Conservation (phyloP, 805 yeast genomes). For the Candida methanosorbosa region DNA sequence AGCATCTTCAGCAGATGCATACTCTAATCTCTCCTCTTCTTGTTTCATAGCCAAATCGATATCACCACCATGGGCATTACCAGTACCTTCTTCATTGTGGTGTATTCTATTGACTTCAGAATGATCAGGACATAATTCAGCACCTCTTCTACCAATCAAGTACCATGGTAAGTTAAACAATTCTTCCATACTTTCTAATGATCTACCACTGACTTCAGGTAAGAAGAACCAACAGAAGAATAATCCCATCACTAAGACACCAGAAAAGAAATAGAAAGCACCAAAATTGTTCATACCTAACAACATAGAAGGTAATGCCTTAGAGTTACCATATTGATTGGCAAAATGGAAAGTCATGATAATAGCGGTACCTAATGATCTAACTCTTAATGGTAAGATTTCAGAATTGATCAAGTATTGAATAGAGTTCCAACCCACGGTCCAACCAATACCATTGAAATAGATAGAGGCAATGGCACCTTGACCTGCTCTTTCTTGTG, state of each 20-base stretch:
- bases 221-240: constrained; percentile 40
- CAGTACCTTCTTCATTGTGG: constrained; percentile 4
- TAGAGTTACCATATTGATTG: constrained; percentile 49
- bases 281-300: constrained; percentile 37
- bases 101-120: constrained; percentile 11
- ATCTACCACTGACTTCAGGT: constrained; percentile 42
- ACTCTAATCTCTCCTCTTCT: constrained; percentile 6
- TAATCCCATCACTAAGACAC: constrained; percentile 31
- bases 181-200: constrained; percentile 44
- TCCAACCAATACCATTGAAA: constrained; percentile 48
- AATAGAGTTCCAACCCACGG: constrained; percentile 48
- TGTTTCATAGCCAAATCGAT: constrained; percentile 7
- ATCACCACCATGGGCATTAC: constrained; percentile 9
- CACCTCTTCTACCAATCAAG: constrained; percentile 46
- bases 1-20: constrained; percentile 2
- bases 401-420: constrained; percentile 50
- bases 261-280: constrained; percentile 43
- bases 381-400: constrained; percentile 41
- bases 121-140: constrained; percentile 40
- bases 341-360: constrained; percentile 50
- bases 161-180: constrained; percentile 49
- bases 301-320: constrained; percentile 46
- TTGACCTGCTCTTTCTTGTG: constrained; percentile 29
- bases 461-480: constrained; percentile 44
- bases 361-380: constrained; percentile 40